These are phyloP conservation scores for Cryptosporidium sp. DNA, from an alignment of 169 alveolate genomes.

Conservation along the genomic window DNA sequence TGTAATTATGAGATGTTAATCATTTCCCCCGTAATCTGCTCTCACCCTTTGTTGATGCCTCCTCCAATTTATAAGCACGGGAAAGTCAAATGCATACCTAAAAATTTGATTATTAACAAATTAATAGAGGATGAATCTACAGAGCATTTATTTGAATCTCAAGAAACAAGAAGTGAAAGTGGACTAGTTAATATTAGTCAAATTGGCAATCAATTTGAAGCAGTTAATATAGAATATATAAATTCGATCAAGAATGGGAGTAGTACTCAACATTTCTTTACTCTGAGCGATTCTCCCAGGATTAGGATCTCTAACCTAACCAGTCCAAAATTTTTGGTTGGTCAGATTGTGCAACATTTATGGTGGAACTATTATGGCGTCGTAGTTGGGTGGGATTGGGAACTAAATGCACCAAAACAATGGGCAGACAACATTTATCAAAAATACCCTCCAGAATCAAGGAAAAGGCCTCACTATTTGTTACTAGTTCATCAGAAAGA, in stretches of 20 bases:
- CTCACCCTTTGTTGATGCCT: constrained; percentile 64
- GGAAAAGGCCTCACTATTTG: constrained; percentile 58
- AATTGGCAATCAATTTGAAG: constrained; percentile 25
- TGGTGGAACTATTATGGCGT: constrained; percentile 74
- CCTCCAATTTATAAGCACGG: constrained; percentile 6
- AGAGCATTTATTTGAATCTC: background rate
- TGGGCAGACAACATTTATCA: constrained; percentile 41
- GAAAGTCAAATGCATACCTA: constrained; percentile 26
- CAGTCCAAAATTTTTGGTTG: constrained; percentile 23
- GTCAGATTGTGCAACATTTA: constrained; percentile 42
- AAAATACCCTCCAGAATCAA: constrained; percentile 30
- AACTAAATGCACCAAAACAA: constrained; percentile 20
- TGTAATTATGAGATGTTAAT: constrained; percentile 68
- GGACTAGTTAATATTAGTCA: background rate
- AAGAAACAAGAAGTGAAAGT: background rate
- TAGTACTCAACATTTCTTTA: constrained; percentile 1
- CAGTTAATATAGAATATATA: constrained; percentile 13
- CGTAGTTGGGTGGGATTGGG: constrained; percentile 64
- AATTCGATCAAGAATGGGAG: background rate
- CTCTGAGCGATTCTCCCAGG: constrained; percentile 13
- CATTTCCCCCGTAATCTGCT: constrained; percentile 55
- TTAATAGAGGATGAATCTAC: background rate
- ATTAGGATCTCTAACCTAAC: background rate
- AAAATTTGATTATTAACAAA: background rate
- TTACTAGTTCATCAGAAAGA: constrained; percentile 38